Conservation (phyloP, 805 yeast genomes). For the Wickerhamiella spandovensis region DNA sequence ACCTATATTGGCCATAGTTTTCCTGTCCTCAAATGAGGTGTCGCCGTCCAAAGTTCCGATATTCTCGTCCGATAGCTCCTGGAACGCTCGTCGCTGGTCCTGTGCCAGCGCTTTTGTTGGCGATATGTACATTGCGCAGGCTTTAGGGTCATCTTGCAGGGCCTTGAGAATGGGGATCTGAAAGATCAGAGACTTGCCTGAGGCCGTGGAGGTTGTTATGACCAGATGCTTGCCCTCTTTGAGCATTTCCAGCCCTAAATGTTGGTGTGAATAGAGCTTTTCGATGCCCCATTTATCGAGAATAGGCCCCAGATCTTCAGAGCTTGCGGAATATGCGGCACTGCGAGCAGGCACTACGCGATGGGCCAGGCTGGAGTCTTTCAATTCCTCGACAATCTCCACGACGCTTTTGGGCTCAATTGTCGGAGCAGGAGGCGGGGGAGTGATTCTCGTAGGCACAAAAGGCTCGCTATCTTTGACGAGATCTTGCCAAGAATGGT, state of each 20-base stretch:
- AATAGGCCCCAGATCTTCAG: conserved; percentile 28
- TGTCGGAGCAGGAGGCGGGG: neutral
- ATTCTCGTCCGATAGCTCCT: conserved; percentile 33
- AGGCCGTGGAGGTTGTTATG: conserved; percentile 88
- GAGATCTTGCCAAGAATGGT: neutral
- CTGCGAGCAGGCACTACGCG: conserved; percentile 35
- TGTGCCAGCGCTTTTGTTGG: conserved; percentile 98
- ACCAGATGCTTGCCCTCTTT: conserved; percentile 53
- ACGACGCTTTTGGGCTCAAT: neutral
- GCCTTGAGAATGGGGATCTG: conserved; percentile 61
- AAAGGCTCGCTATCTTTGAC: neutral
- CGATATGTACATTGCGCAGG: conserved; percentile 72
- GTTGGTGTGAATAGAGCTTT: conserved; percentile 67
- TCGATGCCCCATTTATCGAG: conserved; percentile 37
- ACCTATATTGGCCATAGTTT: conserved; percentile 43
- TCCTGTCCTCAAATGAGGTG: conserved; percentile 48
- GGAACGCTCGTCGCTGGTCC: conserved; percentile 74
- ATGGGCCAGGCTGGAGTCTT: conserved; percentile 43
- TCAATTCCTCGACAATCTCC: conserved; percentile 2
- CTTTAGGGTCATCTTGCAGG: conserved; percentile 30
- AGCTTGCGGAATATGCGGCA: conserved; percentile 9
- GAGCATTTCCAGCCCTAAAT: conserved; percentile 50
- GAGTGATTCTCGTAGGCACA: neutral
- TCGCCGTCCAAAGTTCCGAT: conserved; percentile 84
- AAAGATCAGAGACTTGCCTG: conserved; percentile 88